Conservation (phyloP, 192 early-diverging fungal genomes). For the Coemansia sp. region DNA sequence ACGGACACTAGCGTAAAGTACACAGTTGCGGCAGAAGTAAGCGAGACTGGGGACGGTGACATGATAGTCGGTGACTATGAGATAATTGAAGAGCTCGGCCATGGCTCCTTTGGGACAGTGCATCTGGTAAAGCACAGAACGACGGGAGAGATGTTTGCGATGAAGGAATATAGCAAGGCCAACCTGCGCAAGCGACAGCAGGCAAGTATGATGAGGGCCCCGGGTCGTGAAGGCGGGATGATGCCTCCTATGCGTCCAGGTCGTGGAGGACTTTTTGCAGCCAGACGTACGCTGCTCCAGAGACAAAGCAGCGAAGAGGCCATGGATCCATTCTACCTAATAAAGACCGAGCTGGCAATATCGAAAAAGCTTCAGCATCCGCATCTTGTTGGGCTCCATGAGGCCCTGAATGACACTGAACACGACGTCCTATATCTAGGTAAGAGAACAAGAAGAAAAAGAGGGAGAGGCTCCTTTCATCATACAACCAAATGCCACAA, state of each 20-base stretch:
- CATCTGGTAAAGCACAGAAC: conserved; percentile 65
- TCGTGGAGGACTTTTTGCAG: conserved; percentile 39
- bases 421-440: conserved; percentile 78
- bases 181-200: conserved; percentile 73
- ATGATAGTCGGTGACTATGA: conserved; percentile 82
- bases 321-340: conserved; percentile 78
- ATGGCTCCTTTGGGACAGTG: conserved; percentile 89
- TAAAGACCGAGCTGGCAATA: conserved; percentile 88
- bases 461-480: too few relatives aligned
- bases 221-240: conserved; percentile 50
- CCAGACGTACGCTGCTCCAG: conserved; percentile 27
- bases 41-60: conserved; percentile 69
- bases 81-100: conserved; percentile 74
- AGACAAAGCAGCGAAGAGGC: conserved; percentile 35
- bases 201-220: conserved; percentile 45
- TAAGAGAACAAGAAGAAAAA: too few relatives aligned
- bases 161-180: conserved; percentile 93
- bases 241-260: conserved; percentile 8
- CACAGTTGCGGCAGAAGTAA: conserved; percentile 62
- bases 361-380: conserved; percentile 91
- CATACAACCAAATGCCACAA: too few relatives aligned
- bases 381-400: conserved; percentile 84
- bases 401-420: conserved; percentile 89
- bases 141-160: conserved; percentile 58
- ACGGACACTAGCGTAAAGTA: conserved; percentile 41